Evolutionary conservation across 2,329 filamentous ascomycete species (phyloP), one percentile per base, ranked within the genome.

Genomic region (Metarhizium anisopliae): DNA sequence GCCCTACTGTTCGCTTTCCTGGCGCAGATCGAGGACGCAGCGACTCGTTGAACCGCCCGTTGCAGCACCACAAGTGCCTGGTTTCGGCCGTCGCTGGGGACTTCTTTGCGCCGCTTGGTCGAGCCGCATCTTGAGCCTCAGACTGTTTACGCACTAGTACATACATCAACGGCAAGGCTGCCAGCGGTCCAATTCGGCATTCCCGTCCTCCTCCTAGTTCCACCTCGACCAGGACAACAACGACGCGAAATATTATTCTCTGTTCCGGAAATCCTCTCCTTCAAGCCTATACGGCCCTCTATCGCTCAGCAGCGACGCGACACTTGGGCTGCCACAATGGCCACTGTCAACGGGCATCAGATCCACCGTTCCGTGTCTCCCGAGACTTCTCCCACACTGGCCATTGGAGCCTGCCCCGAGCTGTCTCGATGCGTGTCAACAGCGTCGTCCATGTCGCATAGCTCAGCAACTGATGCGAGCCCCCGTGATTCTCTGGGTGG

Each of bases 371-470:
- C 59, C 60, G 75, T 52, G 78, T 82, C 85, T 52, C 83, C 84
- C 42, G 83, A 84, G 63, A 72, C 77, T 18, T 76, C 79, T 18
- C 86, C 87, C 6, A 80, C 79, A n/a, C 77, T 80, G 43, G 83
- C 86, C 55, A 74, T 88, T 56, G 79, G 82, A 45, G 75, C 81
- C 47, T 78, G 78, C 49, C 77, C 81, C 13, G 74, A 78, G 56
- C 76, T 86, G 54, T 79, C 83, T 54, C 84, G 86, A 59, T 85
- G 81, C 61, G 71, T 87, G 38, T 91, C 85, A 2, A 78, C 77
- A 16, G 76, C 79, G 14, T 84, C 83, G 16, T 81, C 83, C 50
- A 76, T 80, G 30, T 85, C 82, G 10, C 75, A 79, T 58, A 75
- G 75, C 55, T 84, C 81, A 14, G 76, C 74, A 57, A 77, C 75